These are phyloP conservation scores for Massariosphaeria phaeospora DNA, from an alignment of 495 filamentous ascomycete genomes.

Conservation along the genomic window DNA sequence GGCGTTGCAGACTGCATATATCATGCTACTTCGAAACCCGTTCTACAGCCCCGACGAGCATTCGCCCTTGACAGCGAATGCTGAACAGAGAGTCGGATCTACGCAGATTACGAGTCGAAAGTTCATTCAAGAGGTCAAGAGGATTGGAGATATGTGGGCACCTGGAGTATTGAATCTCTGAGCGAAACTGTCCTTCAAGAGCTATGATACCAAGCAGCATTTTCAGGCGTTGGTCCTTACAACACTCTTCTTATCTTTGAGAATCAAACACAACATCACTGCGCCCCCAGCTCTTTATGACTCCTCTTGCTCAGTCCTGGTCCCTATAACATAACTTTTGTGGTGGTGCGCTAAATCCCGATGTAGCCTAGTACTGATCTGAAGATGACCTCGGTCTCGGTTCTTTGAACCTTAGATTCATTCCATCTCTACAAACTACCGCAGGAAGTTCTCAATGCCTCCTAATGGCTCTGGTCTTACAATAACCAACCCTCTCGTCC, in stretches of 20 bases:
- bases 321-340: too few relatives aligned
- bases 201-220: neutral
- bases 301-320: neutral
- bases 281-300: neutral
- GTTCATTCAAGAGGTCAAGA: slow-evolving; percentile 76
- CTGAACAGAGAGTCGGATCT: slow-evolving; percentile 44
- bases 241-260: neutral
- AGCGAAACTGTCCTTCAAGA: neutral
- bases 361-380: slow-evolving; percentile 16
- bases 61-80: slow-evolving; percentile 46
- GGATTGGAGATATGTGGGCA: slow-evolving; percentile 71
- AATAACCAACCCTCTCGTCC: slow-evolving; percentile 67
- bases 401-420: slow-evolving; percentile 5
- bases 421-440: neutral
- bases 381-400: neutral
- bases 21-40: slow-evolving; percentile 83
- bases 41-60: slow-evolving; percentile 91
- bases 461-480: slow-evolving; percentile 43
- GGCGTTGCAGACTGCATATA: slow-evolving; percentile 86
- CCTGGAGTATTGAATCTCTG: slow-evolving; percentile 47
- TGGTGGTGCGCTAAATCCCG: neutral
- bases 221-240: neutral
- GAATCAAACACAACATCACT: neutral
- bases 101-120: slow-evolving; percentile 72
- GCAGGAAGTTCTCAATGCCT: slow-evolving; percentile 30